Evolutionary conservation across 495 filamentous ascomycete species (phyloP).

Genomic region (Lepraria neglecta): DNA sequence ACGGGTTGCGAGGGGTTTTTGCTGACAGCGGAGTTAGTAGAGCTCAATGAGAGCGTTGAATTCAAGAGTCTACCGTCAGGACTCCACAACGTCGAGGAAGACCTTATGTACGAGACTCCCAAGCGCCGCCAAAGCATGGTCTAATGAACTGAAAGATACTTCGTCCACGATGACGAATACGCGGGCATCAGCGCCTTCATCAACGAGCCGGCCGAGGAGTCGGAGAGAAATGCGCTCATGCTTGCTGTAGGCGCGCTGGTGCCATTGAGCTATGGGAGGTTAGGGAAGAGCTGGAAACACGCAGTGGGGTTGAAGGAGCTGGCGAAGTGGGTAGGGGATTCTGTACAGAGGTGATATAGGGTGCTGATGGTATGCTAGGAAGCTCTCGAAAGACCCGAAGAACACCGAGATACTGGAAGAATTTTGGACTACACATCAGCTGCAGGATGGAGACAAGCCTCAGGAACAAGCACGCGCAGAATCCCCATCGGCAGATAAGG

Average conservation of each 20-base stretch:
- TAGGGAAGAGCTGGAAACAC: constrained; percentile 87
- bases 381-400: constrained; percentile 47
- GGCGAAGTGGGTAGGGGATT: constrained; percentile 49
- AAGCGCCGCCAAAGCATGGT: neutral
- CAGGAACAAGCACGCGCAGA: constrained; percentile 23
- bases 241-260: constrained; percentile 86
- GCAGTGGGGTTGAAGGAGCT: constrained; percentile 69
- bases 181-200: constrained; percentile 90
- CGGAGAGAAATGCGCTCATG: constrained; percentile 82
- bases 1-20: constrained; percentile 22
- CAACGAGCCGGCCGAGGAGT: constrained; percentile 70
- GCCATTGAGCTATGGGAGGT: constrained; percentile 74
- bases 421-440: constrained; percentile 69
- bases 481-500: constrained; percentile 13
- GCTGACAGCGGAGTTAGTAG: constrained; percentile 44
- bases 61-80: constrained; percentile 93
- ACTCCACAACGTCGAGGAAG: constrained; percentile 78
- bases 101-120: constrained; percentile 61
- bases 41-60: constrained; percentile 84
- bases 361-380: constrained; percentile 32
- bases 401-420: constrained; percentile 60
- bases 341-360: neutral
- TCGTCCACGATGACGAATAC: constrained; percentile 70
- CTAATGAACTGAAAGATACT: constrained; percentile 53
- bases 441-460: constrained; percentile 41